Evolutionary conservation across 2,329 filamentous ascomycete species (phyloP).

Genomic region (Penicillium sp.): DNA sequence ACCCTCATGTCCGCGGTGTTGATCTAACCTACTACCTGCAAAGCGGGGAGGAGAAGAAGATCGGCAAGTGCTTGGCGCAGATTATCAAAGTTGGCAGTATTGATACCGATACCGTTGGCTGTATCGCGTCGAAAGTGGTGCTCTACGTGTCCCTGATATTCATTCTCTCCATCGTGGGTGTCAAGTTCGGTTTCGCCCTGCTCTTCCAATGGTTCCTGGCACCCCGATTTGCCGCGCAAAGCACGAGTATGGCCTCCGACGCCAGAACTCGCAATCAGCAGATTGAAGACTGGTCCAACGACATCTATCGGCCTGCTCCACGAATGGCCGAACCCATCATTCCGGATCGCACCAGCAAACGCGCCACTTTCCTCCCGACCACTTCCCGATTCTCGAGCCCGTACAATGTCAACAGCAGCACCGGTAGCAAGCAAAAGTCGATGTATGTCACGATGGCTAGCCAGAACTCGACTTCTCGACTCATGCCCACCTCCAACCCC

Average conservation of each 20-base stretch:
- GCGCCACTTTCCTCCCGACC: constrained; percentile 83
- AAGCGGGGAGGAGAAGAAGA: constrained; percentile 69
- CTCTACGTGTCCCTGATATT: constrained; percentile 89
- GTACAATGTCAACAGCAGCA: constrained; percentile 61
- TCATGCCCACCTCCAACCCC: constrained; percentile 56
- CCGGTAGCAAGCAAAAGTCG: constrained; percentile 49
- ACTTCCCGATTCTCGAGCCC: constrained; percentile 93
- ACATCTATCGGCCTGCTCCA: constrained; percentile 89
- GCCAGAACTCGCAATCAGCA: constrained; percentile 82
- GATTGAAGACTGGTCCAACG: constrained; percentile 97
- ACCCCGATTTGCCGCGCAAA: constrained; percentile 76
- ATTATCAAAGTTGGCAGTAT: constrained; percentile 95
- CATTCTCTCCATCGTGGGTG: constrained; percentile 81
- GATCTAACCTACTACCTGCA: constrained; percentile 90
- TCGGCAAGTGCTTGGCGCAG: constrained; percentile 83
- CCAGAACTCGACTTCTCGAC: constrained; percentile 70
- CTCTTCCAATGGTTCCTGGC: constrained; percentile 96
- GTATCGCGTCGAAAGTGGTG: constrained; percentile 95
- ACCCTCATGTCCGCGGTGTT: constrained; percentile 69
- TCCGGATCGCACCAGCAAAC: constrained; percentile 72
- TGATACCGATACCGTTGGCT: constrained; percentile 93
- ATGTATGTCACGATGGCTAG: constrained; percentile 91
- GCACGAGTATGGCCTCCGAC: constrained; percentile 78
- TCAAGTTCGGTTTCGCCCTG: constrained; percentile 84
- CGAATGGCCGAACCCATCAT: constrained; percentile 73